Conservation (phyloP, 2,329 filamentous ascomycete genomes). For the Cladosporium sp. region DNA sequence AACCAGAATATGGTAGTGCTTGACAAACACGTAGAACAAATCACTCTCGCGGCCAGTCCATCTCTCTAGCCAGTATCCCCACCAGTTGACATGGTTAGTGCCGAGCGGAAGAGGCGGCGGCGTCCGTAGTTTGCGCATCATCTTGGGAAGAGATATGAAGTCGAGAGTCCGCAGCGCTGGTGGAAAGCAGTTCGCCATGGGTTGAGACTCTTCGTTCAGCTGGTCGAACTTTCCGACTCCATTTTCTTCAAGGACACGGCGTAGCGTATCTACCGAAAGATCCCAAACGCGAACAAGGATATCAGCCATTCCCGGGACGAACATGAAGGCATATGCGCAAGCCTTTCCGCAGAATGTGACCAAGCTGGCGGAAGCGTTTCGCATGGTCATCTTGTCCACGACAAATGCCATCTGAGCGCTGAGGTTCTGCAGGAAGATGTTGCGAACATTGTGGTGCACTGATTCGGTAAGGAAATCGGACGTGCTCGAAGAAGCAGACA, state of each 20-base stretch:
- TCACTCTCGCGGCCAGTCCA: constrained; percentile 89
- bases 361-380: constrained; percentile 64
- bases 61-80: constrained; percentile 77
- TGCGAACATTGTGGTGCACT: constrained; percentile 83
- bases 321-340: constrained; percentile 91
- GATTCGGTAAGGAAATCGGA: constrained; percentile 72
- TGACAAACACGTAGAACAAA: constrained; percentile 87
- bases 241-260: constrained; percentile 70
- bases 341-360: constrained; percentile 89
- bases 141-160: constrained; percentile 61
- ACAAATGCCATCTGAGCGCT: constrained; percentile 81
- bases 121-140: constrained; percentile 61
- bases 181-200: constrained; percentile 70
- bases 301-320: constrained; percentile 82
- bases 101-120: constrained; percentile 67
- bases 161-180: constrained; percentile 61
- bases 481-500: constrained; percentile 60
- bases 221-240: constrained; percentile 59
- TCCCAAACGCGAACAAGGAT: constrained; percentile 81
- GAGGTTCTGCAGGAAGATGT: constrained; percentile 81
- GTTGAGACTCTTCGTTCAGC: constrained; percentile 53
- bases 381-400: constrained; percentile 83
- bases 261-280: constrained; percentile 66
- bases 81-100: constrained; percentile 76
- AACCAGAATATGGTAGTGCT: constrained; percentile 78